A percentile compares a stretch with the other conserved stretches of the same genome.
Evolutionary conservation across 108 stramenopile species (phyloP).

Genomic region (Skeletonema menzelii): DNA sequence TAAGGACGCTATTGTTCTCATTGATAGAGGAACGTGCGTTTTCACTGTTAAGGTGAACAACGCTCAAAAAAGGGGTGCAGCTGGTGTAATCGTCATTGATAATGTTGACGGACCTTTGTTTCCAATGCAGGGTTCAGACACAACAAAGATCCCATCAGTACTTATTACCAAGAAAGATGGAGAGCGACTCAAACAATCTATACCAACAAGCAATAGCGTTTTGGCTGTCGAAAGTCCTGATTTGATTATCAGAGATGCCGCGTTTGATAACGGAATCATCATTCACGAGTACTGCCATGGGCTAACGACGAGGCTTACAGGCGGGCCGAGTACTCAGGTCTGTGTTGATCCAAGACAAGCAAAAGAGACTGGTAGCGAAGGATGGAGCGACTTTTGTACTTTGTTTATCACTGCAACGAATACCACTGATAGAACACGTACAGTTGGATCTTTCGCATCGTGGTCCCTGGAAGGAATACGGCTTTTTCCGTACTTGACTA

Average conservation of each 20-base stretch:
- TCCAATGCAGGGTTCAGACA: not conserved
- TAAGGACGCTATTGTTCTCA: not conserved
- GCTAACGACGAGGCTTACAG: not conserved
- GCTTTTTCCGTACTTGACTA: not conserved
- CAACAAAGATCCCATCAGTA: not conserved
- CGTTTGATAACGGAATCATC: not conserved
- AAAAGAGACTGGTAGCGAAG: slow-evolving; percentile 1
- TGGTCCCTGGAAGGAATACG: not conserved
- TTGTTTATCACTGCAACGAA: slow-evolving; percentile 8
- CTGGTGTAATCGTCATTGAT: not conserved
- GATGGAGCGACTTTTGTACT: slow-evolving; percentile 15
- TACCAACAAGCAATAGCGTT: not conserved
- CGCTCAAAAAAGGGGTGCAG: not conserved
- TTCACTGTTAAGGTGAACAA: not conserved
- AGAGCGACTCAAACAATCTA: not conserved
- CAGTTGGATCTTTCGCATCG: slow-evolving; percentile 1
- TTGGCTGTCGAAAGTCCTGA: not conserved
- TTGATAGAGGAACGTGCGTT: not conserved
- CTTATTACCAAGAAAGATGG: not conserved
- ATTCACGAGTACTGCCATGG: not conserved
- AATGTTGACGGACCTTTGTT: not conserved
- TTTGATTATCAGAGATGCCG: not conserved
- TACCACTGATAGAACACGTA: not conserved
- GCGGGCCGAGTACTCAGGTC: not conserved
- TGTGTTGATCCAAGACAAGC: not conserved